Conservation (phyloP, 2,329 filamentous ascomycete species). For the Cytospora leucostoma region DNA sequence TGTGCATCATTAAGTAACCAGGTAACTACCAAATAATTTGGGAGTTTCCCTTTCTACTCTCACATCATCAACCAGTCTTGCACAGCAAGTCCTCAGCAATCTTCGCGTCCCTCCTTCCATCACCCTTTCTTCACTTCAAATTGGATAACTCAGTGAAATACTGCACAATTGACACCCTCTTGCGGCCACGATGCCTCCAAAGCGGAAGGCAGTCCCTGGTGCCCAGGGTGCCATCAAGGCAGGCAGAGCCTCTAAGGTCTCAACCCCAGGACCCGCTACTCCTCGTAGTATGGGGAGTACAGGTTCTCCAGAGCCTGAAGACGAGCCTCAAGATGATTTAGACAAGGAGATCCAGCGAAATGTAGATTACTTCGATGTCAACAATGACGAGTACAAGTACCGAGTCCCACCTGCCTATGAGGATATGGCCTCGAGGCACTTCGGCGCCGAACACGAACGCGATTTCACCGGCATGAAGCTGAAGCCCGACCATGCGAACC, state of each 20-base stretch:
- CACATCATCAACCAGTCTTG: background rate
- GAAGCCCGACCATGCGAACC: constrained; percentile 85
- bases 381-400: constrained; percentile 45
- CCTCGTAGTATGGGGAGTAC: constrained; percentile 51
- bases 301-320: constrained; percentile 34
- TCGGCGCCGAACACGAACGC: constrained; percentile 50
- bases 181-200: constrained; percentile 60
- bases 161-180: background rate
- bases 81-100: background rate
- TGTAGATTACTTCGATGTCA: constrained; percentile 61
- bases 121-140: background rate
- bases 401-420: constrained; percentile 22
- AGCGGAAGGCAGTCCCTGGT: constrained; percentile 64
- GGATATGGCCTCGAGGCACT: constrained; percentile 37
- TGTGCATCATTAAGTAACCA: background rate
- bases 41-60: background rate
- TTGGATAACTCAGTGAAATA: background rate
- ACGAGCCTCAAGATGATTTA: constrained; percentile 55
- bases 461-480: constrained; percentile 83
- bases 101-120: background rate
- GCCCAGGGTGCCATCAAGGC: constrained; percentile 54
- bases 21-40: background rate
- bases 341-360: constrained; percentile 59
- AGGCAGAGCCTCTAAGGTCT: constrained; percentile 57
- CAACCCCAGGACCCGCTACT: constrained; percentile 62